These are phyloP conservation scores for Extremus antarcticus DNA, from an alignment of 495 filamentous ascomycete species.

Conservation along the genomic window DNA sequence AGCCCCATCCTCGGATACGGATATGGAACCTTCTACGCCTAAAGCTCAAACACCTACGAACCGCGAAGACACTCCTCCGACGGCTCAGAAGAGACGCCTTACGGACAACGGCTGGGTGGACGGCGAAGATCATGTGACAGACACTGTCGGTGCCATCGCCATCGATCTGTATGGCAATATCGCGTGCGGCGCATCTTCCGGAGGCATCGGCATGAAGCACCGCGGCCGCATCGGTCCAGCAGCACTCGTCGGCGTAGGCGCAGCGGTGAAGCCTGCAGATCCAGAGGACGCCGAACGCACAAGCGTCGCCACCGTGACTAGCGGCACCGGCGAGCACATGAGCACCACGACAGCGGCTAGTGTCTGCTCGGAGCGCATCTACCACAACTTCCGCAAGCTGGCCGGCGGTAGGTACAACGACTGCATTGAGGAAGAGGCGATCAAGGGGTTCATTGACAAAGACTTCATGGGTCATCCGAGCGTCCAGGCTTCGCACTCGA, in stretches of 20 bases:
- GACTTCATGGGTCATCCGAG: conserved; percentile 81
- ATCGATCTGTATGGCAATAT: conserved; percentile 77
- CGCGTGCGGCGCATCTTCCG: conserved; percentile 93
- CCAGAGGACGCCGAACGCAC: conserved; percentile 48
- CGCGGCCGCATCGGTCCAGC: conserved; percentile 82
- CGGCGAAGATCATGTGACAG: conserved; percentile 51
- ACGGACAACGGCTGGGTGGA: not conserved
- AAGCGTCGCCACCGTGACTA: conserved; percentile 68
- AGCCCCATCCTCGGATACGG: not conserved
- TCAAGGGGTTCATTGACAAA: conserved; percentile 56
- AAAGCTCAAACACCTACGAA: not conserved
- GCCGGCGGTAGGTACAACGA: conserved; percentile 49
- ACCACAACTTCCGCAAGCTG: conserved; percentile 49
- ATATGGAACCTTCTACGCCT: conserved; percentile 1
- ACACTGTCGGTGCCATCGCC: conserved; percentile 92
- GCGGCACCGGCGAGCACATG: conserved; percentile 96
- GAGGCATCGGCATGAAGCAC: conserved; percentile 98
- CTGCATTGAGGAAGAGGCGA: conserved; percentile 58
- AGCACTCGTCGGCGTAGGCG: conserved; percentile 82
- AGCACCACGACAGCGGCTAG: conserved; percentile 76
- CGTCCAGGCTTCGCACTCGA: conserved; percentile 56
- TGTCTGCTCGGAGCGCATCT: conserved; percentile 66
- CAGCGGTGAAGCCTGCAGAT: conserved; percentile 66
- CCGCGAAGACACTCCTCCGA: not conserved
- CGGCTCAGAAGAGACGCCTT: not conserved